Evolutionary conservation across 2,329 filamentous ascomycete genomes (phyloP), one percentile per base, ranked within the genome.

Genomic region (Coniochaeta ligniaria): DNA sequence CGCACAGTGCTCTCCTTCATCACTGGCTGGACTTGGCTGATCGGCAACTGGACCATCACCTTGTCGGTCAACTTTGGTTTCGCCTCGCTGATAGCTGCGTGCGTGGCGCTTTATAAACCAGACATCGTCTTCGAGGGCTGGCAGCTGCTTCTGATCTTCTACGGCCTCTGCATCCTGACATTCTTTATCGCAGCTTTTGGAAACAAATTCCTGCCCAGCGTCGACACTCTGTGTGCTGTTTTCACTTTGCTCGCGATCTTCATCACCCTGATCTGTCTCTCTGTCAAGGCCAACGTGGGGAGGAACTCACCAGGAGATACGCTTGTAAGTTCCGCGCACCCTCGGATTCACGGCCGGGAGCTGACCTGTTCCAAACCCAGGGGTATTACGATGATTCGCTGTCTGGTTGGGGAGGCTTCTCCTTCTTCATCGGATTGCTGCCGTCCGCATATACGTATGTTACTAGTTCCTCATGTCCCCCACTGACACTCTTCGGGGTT

Each of bases 61-160:
- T 72, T 81, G 9, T 81, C 79, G 1, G 80, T 82, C 60, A 82
- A 82, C 68, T 83, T 83, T 62, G 80, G 79, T 4, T 82, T 84
- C 61, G 81, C 82, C 1, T 81, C 78, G 1, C 67, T 86, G 55
- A 73, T 85, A 36, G 78, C 78, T 2, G 81, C 78, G 0, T 78
- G 77, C 0, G 69, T 83, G 5, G 76, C 78, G 2, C 78, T 86
- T 65, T 86, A 80, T 65, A 78, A 83, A 59, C 80, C 81, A 0
- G 76, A 80, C 61, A 84, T 80, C 69, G 74, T 69, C 0, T 74
- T 81, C n/a, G 76, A 73, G 38, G 68, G 71, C 50, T 88, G 83
- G 83, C 82, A 88, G 66, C 73, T 87, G 0, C 74, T 87, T 4
- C 73, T 88, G 16, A 82, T 87, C 45, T 87, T 87, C 72, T 87